Base-by-base conservation (phyloP, 257 asterid species). In the Eucommia ulmoides region DNA sequence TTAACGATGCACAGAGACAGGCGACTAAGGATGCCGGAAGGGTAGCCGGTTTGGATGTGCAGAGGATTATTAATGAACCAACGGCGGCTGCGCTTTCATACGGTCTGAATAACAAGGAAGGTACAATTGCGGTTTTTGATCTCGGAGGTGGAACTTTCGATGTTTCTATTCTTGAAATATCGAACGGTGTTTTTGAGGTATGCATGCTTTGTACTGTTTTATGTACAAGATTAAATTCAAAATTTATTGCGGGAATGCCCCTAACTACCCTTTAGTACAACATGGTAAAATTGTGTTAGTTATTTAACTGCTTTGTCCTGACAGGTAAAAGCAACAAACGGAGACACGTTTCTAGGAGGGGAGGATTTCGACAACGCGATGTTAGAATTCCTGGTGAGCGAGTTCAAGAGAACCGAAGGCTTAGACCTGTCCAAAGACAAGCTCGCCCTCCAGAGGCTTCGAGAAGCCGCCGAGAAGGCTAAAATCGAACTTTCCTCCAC, bases 1-100 rank as follows among this genome's bases (percentile, higher is more conserved):
- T 58, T 22, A 58, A 58, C 50, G 63, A 58, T 58, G 63, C 63
- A 10, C 56, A 58, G 15, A 49, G 63, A n/a, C 63, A 57, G 24
- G 55, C 63, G 24, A 58, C 63, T 23, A 49, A 58, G 26, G 63
- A 58, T 38, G 63, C 63, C 12, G 63, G 63, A 6, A 44, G 24
- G 10, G 24, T 54, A 17, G 42, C 60, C 24, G 52, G 51, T 24
- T 51, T 54, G 2, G 26, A 16, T 24, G 60, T 54, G 19, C 51
- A 24, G 7, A 45, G 60, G 15, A 54, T 54, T 9, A 54, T 54
- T 23, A 54, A 54, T 44, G 60, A 54, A 14, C 60, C 60, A 15
- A 54, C 60, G n/a, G 60, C 60, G 22, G 60, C 60, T 17, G 51
- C 60, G 7, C 38, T 54, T 19, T 45, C 60, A 5, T 54, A 44